These are phyloP conservation scores for Schizonepeta tenuifolia DNA, from an alignment of 257 asterid species.

Conservation along the genomic window DNA sequence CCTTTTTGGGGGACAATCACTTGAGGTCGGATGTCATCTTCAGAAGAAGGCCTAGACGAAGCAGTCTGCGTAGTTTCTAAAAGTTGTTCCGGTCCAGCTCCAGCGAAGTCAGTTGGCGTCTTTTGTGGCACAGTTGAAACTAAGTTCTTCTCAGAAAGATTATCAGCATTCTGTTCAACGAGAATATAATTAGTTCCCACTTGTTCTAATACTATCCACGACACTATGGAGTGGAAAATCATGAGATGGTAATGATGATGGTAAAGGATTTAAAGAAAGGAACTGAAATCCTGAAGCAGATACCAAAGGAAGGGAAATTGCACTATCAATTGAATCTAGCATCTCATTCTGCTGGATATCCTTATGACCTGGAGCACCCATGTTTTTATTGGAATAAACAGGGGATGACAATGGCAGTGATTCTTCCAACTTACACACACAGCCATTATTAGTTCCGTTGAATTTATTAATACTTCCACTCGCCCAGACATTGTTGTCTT, in stretches of 20 bases:
- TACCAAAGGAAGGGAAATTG: conserved; percentile 37
- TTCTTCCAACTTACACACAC: conserved; percentile 36
- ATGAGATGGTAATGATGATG: conserved; percentile 52
- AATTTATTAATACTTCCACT: not conserved
- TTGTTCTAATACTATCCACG: conserved; percentile 37
- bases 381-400: conserved; percentile 36
- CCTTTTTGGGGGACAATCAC: conserved; percentile 70
- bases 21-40: conserved; percentile 59
- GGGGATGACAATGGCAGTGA: conserved; percentile 39
- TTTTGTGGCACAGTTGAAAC: conserved; percentile 42
- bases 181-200: conserved; percentile 36
- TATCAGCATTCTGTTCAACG: conserved; percentile 28
- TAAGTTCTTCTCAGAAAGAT: conserved; percentile 25
- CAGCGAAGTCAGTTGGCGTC: conserved; percentile 44
- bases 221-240: conserved; percentile 41
- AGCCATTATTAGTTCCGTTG: conserved; percentile 11
- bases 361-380: conserved; percentile 30
- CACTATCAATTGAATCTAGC: conserved; percentile 32
- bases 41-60: conserved; percentile 68
- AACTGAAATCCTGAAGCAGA: conserved; percentile 46
- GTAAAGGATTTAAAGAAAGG: conserved; percentile 50
- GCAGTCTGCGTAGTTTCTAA: conserved; percentile 48
- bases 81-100: conserved; percentile 54
- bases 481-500: not conserved
- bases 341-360: conserved; percentile 38